Conservation (phyloP, 176 grass and related monocot species). For the Ampelocalamus luodianensis region DNA sequence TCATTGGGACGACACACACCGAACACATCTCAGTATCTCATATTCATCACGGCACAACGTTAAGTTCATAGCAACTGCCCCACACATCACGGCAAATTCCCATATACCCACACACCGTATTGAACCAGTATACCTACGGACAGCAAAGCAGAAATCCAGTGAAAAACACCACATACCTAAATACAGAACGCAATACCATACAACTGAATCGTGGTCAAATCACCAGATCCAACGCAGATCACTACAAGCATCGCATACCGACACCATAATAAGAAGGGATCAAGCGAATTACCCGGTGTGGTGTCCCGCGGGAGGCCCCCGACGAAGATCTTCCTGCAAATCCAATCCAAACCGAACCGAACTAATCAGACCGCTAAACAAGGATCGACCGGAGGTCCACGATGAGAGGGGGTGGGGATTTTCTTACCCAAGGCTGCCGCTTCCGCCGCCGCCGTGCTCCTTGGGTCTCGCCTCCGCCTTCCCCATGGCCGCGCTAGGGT, state of each 20-base stretch:
- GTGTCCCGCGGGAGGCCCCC: constrained; percentile 82
- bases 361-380: constrained; percentile 18
- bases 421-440: constrained; percentile 58
- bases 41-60: not conserved
- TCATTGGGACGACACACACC: not conserved
- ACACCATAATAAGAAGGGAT: not conserved
- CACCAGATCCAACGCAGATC: not conserved
- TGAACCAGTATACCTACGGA: not conserved
- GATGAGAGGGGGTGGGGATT: not conserved
- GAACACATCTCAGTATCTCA: not conserved
- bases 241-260: constrained; percentile 9
- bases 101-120: not conserved
- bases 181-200: not conserved
- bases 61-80: not conserved
- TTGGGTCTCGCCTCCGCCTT: constrained; percentile 46
- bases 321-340: constrained; percentile 88
- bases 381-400: constrained; percentile 1
- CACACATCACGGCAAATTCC: not conserved
- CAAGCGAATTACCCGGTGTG: constrained; percentile 52
- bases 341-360: constrained; percentile 11
- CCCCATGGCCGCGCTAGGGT: constrained; percentile 25
- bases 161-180: not conserved
- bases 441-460: constrained; percentile 46
- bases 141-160: not conserved
- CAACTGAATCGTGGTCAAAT: not conserved